phyloP scores from a whole-genome alignment of 352 stramenopile species.

The Globisporangium takayamanum region DNA sequence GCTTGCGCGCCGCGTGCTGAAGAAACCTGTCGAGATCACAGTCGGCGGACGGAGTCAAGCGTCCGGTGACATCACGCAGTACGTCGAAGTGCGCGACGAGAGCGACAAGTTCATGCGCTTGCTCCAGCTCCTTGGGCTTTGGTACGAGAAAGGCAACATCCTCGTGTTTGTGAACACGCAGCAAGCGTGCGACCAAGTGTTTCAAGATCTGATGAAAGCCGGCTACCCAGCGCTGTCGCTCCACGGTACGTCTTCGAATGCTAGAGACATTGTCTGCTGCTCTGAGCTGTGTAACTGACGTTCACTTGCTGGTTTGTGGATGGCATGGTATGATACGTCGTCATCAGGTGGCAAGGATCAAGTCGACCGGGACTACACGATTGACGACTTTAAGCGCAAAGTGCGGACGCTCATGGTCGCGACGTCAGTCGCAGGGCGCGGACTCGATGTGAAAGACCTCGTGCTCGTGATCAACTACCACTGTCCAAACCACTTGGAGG shows the following conservation, averaged over 20 bases:
- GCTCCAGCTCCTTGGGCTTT: slow-evolving; percentile 94
- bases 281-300: neutral
- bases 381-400: slow-evolving; percentile 98
- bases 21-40: slow-evolving; percentile 96
- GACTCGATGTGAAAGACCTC: slow-evolving; percentile 98
- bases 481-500: slow-evolving; percentile 98
- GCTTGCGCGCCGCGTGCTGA: slow-evolving; percentile 86
- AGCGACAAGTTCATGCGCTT: slow-evolving; percentile 98
- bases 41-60: slow-evolving; percentile 93
- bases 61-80: slow-evolving; percentile 96
- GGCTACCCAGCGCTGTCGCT: slow-evolving; percentile 96
- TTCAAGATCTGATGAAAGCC: slow-evolving; percentile 94
- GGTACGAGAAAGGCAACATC: slow-evolving; percentile 96
- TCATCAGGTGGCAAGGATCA: slow-evolving; percentile 95
- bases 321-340: neutral
- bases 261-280: neutral
- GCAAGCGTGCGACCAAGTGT: slow-evolving; percentile 94
- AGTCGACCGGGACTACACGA: slow-evolving; percentile 98
- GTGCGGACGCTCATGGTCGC: slow-evolving; percentile 90
- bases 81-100: slow-evolving; percentile 98
- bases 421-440: slow-evolving; percentile 95
- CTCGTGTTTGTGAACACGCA: slow-evolving; percentile 99
- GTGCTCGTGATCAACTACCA: slow-evolving; percentile 99
- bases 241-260: slow-evolving; percentile 70
- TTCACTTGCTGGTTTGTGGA: neutral